Conservation (phyloP, 2,329 filamentous ascomycete genomes). For the Biscogniauxia sp. region DNA sequence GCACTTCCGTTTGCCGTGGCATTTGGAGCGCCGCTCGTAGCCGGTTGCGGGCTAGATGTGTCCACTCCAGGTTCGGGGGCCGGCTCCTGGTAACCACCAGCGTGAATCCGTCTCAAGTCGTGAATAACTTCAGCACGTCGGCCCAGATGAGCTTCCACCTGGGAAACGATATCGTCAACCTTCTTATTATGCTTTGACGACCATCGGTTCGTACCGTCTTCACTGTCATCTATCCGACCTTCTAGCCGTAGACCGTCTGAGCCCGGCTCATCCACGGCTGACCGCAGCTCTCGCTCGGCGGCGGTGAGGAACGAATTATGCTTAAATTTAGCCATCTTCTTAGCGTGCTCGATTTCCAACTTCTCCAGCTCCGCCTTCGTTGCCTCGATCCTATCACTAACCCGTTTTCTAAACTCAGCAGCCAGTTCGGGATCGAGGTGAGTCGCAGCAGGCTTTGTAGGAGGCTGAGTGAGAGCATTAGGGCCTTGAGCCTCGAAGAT, state of each 20-base stretch:
- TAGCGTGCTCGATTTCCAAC: conserved; percentile 77
- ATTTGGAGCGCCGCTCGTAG: conserved; percentile 19
- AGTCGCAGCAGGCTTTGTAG: conserved; percentile 61
- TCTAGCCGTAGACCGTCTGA: conserved; percentile 64
- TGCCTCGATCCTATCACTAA: conserved; percentile 67
- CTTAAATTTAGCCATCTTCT: conserved; percentile 71
- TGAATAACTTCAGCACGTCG: conserved; percentile 64
- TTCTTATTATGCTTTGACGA: conserved; percentile 48
- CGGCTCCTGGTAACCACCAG: conserved; percentile 71
- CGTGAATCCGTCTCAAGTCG: conserved; percentile 68
- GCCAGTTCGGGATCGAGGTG: conserved; percentile 74
- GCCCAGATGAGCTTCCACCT: conserved; percentile 70
- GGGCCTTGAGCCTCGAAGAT: conserved; percentile 69
- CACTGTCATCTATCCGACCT: conserved; percentile 49
- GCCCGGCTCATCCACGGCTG: conserved; percentile 58
- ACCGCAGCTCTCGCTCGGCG: conserved; percentile 74
- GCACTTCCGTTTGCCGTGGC: conserved; percentile 24
- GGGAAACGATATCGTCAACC: conserved; percentile 70
- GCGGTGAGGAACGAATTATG: conserved; percentile 66
- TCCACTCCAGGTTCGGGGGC: conserved; percentile 42
- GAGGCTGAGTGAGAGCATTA: conserved; percentile 44
- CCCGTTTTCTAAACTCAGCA: conserved; percentile 79
- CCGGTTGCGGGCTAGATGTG: conserved; percentile 11
- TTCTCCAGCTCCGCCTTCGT: conserved; percentile 80
- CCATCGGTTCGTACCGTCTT: conserved; percentile 42